A percentile compares a stretch with the other conserved stretches of the same genome.
Evolutionary conservation across 164 flowering plant genomes (phyloP).

Genomic region (Dillenia suffruticosa): DNA sequence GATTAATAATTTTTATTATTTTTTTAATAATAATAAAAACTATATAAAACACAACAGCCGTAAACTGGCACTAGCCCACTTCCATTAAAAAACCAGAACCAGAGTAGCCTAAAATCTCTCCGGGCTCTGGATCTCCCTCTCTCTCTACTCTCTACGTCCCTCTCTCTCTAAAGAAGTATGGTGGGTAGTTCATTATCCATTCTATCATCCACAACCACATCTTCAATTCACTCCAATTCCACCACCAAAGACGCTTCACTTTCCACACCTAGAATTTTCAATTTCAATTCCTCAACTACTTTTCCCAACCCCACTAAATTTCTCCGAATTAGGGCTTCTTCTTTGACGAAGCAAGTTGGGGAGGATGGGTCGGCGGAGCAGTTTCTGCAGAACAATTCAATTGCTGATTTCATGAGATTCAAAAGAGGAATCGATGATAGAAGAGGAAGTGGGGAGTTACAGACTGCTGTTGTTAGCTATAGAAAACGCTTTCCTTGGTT

Average conservation of each 20-base stretch:
- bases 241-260: slow-evolving; percentile 6
- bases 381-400: slow-evolving; percentile 55
- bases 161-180: slow-evolving; percentile 21
- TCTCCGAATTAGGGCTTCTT: slow-evolving; percentile 12
- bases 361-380: slow-evolving; percentile 50
- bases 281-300: slow-evolving; percentile 10
- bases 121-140: too few relatives aligned
- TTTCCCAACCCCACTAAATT: not conserved
- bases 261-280: slow-evolving; percentile 6
- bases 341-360: slow-evolving; percentile 5
- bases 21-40: too few relatives aligned
- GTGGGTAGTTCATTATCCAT: slow-evolving; percentile 29
- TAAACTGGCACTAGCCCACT: too few relatives aligned
- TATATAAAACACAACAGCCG: too few relatives aligned
- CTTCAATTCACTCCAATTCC: slow-evolving; percentile 31
- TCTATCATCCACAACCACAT: slow-evolving; percentile 21
- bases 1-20: too few relatives aligned
- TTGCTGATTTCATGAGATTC: slow-evolving; percentile 95
- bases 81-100: too few relatives aligned
- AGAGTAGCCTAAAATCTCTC: too few relatives aligned
- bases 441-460: slow-evolving; percentile 52
- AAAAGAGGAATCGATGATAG: slow-evolving; percentile 17
- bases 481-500: slow-evolving; percentile 88
- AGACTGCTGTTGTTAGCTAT: slow-evolving; percentile 87
- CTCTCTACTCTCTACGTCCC: too few relatives aligned